Evolutionary conservation across 768 basidiomycete species (phyloP).

Genomic region (Daedaleopsis nitida): DNA sequence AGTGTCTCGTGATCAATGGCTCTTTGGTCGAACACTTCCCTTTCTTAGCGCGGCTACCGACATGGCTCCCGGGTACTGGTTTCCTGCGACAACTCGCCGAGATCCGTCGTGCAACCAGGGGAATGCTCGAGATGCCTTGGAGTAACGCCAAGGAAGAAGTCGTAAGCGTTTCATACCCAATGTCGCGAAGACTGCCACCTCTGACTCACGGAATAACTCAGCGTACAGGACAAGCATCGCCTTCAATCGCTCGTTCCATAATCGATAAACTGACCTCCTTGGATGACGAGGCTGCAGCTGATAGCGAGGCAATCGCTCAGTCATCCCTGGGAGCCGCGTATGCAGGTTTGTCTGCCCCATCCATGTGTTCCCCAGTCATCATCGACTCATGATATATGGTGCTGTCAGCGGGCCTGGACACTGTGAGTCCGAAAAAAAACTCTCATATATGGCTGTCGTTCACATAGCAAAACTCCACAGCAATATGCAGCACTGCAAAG

Average conservation of each 20-base stretch:
- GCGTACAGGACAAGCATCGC: background rate
- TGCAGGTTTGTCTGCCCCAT: background rate
- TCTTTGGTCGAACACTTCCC: slow-evolving; percentile 4
- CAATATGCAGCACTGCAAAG: slow-evolving; percentile 8
- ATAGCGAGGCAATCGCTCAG: background rate
- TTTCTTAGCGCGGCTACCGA: background rate
- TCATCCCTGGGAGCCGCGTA: background rate
- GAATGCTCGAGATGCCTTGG: background rate
- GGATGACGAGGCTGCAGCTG: background rate
- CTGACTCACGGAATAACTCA: background rate
- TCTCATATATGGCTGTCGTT: background rate
- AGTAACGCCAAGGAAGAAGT: background rate
- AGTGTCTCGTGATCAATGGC: background rate
- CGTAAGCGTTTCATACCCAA: background rate
- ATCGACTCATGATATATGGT: background rate
- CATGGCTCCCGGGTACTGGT: slow-evolving; percentile 9
- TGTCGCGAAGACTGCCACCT: background rate
- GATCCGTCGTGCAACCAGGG: background rate
- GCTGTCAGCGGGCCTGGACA: background rate
- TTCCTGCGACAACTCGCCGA: background rate
- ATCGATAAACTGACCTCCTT: background rate
- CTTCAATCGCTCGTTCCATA: background rate
- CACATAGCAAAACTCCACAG: background rate
- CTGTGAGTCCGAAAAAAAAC: background rate
- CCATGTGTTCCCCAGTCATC: background rate